A percentile compares a stretch with the other conserved stretches of the same genome.
phyloP scores from a whole-genome alignment of 768 basidiomycete genomes.

The Hericium rajendrae region DNA sequence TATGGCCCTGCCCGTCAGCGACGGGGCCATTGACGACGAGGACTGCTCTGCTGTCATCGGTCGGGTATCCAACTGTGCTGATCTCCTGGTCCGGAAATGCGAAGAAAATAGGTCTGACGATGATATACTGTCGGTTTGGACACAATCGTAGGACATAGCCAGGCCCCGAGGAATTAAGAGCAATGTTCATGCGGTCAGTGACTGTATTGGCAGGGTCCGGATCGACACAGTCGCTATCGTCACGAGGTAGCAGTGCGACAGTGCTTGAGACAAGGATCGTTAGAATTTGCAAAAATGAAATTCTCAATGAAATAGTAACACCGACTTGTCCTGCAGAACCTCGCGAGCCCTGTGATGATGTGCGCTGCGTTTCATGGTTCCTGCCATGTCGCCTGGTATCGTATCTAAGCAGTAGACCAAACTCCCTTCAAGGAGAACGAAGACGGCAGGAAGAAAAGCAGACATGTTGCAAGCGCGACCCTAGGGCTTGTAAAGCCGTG shows the following conservation, averaged over 20 bases:
- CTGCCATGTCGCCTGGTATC: neutral
- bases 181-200: slow-evolving; percentile 54
- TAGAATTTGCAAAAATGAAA: neutral
- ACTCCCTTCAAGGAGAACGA: neutral
- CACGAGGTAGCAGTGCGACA: neutral
- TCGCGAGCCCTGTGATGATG: neutral
- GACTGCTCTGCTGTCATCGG: slow-evolving; percentile 53
- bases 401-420: too few relatives aligned
- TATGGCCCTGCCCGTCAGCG: slow-evolving; percentile 52
- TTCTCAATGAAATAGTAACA: neutral
- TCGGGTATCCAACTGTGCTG: slow-evolving; percentile 69
- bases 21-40: slow-evolving; percentile 62
- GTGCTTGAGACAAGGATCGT: neutral
- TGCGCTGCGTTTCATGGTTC: neutral
- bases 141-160: slow-evolving; percentile 65
- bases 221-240: slow-evolving; percentile 19
- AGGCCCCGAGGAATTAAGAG: slow-evolving; percentile 54
- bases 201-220: slow-evolving; percentile 51
- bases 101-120: slow-evolving; percentile 60
- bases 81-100: slow-evolving; percentile 69
- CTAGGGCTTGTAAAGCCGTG: too few relatives aligned
- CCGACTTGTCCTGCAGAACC: neutral
- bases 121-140: slow-evolving; percentile 47
- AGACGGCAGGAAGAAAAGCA: neutral
- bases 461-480: neutral